Conservation (phyloP, 208 protist genomes). For the Balamuthia mandrillaris region DNA sequence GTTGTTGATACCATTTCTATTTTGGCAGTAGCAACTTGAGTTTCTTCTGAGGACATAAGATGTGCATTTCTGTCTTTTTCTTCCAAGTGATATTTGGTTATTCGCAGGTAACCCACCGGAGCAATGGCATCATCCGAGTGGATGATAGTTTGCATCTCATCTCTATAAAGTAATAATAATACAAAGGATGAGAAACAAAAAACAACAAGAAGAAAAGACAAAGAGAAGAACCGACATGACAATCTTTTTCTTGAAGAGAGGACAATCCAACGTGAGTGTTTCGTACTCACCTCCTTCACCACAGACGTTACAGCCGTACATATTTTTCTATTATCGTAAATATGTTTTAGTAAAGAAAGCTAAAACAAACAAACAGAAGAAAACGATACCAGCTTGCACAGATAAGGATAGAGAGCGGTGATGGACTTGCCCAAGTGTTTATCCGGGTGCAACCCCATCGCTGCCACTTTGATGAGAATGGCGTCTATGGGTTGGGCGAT, state of each 20-base stretch:
- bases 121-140: slow-evolving; percentile 57
- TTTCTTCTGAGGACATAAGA: too few species aligned
- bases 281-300: slow-evolving; percentile 99
- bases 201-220: background rate
- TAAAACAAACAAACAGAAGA: background rate
- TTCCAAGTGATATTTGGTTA: slow-evolving; percentile 55
- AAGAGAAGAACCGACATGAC: slow-evolving; percentile 42
- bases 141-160: slow-evolving; percentile 56
- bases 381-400: slow-evolving; percentile 43
- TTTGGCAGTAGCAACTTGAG: too few species aligned
- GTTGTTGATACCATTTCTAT: too few species aligned
- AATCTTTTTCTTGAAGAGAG: slow-evolving; percentile 81
- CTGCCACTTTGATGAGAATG: slow-evolving; percentile 92
- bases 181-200: too few species aligned
- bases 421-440: slow-evolving; percentile 86
- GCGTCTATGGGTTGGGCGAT: slow-evolving; percentile 75
- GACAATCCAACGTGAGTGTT: slow-evolving; percentile 95
- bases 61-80: background rate
- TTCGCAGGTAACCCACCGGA: slow-evolving; percentile 54
- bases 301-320: slow-evolving; percentile 87
- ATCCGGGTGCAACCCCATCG: slow-evolving; percentile 83
- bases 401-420: slow-evolving; percentile 65
- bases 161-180: too few species aligned
- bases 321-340: too few species aligned
- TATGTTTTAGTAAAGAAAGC: too few species aligned